Conservation (phyloP, 768 basidiomycete species). For the Krasilnikovozyma curviuscula region DNA sequence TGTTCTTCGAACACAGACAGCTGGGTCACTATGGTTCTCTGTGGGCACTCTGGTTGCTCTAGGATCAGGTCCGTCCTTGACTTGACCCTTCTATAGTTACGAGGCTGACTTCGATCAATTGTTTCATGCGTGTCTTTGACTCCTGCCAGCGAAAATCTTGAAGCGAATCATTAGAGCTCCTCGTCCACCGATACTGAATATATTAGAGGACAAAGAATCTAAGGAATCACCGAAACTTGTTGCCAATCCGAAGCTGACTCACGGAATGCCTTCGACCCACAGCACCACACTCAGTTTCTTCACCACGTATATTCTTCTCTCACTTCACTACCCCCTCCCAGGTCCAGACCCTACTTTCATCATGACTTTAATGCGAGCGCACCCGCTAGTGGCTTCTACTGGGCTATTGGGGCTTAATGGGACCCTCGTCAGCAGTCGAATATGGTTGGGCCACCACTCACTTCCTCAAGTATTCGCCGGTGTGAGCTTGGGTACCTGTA, state of each 20-base stretch:
- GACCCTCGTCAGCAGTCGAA: no score
- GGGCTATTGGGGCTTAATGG: no score
- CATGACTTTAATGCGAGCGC: no score
- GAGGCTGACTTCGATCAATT: neutral
- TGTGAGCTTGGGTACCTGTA: no score
- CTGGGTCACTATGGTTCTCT: slow-evolving; percentile 26
- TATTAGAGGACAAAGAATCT: neutral
- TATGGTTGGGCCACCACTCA: no score
- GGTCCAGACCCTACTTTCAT: no score
- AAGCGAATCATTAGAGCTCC: slow-evolving; percentile 26
- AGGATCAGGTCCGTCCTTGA: neutral
- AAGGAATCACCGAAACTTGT: slow-evolving; percentile 12
- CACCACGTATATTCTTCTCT: slow-evolving; percentile 19
- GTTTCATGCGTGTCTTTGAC: neutral
- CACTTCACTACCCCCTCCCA: slow-evolving; percentile 15
- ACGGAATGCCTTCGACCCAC: slow-evolving; percentile 33
- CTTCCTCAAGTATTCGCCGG: no score
- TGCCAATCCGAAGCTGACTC: slow-evolving; percentile 27
- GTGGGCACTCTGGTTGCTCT: slow-evolving; percentile 20
- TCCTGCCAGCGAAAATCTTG: slow-evolving; percentile 25
- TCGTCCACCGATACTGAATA: slow-evolving; percentile 22
- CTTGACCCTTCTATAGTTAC: neutral
- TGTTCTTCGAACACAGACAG: slow-evolving; percentile 24
- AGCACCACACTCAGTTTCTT: slow-evolving; percentile 30
- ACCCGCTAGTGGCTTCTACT: no score